phyloP scores from a whole-genome alignment of 345 rosid species.

The Physaria fendleri region DNA sequence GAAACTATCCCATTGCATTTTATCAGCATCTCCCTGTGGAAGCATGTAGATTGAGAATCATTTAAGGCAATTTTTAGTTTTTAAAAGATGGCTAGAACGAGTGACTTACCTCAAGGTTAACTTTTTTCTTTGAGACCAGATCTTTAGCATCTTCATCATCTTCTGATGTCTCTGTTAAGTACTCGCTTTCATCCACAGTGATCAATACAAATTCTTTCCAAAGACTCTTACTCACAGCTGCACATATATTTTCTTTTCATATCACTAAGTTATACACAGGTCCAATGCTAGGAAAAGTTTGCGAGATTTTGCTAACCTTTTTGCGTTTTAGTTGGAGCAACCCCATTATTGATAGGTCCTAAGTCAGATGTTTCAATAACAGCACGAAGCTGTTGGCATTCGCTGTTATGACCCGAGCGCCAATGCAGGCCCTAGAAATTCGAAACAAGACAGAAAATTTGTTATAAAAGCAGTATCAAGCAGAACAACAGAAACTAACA shows the following conservation, averaged over 20 bases:
- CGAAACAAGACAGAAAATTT: neutral
- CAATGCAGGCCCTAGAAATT: slow-evolving; percentile 59
- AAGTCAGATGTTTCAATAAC: slow-evolving; percentile 31
- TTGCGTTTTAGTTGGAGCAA: slow-evolving; percentile 25
- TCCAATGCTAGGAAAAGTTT: neutral
- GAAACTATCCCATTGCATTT: slow-evolving; percentile 52
- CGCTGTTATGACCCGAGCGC: slow-evolving; percentile 56
- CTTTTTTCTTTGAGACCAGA: slow-evolving; percentile 35
- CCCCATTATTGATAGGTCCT: slow-evolving; percentile 20
- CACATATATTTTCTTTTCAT: slow-evolving; percentile 9
- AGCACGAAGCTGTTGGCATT: slow-evolving; percentile 45
- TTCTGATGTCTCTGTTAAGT: slow-evolving; percentile 47
- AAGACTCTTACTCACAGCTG: slow-evolving; percentile 63
- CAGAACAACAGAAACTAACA: slow-evolving; percentile 19
- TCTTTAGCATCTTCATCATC: slow-evolving; percentile 29
- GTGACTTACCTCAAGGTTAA: slow-evolving; percentile 54
- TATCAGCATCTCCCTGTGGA: slow-evolving; percentile 67
- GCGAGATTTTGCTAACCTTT: slow-evolving; percentile 42
- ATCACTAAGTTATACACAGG: neutral
- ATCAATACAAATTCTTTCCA: slow-evolving; percentile 80
- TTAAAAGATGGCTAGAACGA: neutral
- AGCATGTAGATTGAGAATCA: neutral
- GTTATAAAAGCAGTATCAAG: neutral
- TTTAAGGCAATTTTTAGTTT: neutral
- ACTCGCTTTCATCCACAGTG: slow-evolving; percentile 69